phyloP scores from a whole-genome alignment of 2,329 filamentous ascomycete genomes.

The Drechslerella stenobrocha region DNA sequence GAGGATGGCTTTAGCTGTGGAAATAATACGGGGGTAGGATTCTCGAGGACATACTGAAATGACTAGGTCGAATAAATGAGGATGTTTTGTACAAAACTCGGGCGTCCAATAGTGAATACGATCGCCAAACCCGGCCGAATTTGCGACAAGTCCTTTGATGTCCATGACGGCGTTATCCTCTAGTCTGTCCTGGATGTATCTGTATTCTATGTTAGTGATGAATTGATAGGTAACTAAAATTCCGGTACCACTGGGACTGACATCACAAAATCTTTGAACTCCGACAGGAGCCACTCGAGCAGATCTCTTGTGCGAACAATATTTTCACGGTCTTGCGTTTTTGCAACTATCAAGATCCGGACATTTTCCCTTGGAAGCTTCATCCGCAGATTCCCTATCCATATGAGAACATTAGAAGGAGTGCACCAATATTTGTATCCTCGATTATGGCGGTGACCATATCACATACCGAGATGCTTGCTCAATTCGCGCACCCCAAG shows the following conservation, averaged over 20 bases:
- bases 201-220: conserved; percentile 50
- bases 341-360: conserved; percentile 84
- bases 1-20: conserved; percentile 4
- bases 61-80: conserved; percentile 90
- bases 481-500: conserved; percentile 91
- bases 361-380: conserved; percentile 78
- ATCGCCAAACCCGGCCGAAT: conserved; percentile 61
- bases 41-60: conserved; percentile 64
- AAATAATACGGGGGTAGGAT: background rate
- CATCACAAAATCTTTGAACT: conserved; percentile 74
- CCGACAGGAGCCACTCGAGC: conserved; percentile 76
- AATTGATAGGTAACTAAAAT: conserved; percentile 12
- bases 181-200: conserved; percentile 75
- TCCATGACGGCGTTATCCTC: conserved; percentile 74
- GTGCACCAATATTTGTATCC: background rate
- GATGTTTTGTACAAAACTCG: conserved; percentile 72
- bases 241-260: conserved; percentile 56
- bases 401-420: background rate
- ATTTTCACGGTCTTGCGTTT: conserved; percentile 81
- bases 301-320: conserved; percentile 77
- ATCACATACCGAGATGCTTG: conserved; percentile 70
- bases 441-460: background rate
- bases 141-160: conserved; percentile 67
- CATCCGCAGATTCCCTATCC: conserved; percentile 59
- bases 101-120: conserved; percentile 82